Base-by-base conservation (phyloP, 768 basidiomycete species). In the Pisolithus tinctorius region DNA sequence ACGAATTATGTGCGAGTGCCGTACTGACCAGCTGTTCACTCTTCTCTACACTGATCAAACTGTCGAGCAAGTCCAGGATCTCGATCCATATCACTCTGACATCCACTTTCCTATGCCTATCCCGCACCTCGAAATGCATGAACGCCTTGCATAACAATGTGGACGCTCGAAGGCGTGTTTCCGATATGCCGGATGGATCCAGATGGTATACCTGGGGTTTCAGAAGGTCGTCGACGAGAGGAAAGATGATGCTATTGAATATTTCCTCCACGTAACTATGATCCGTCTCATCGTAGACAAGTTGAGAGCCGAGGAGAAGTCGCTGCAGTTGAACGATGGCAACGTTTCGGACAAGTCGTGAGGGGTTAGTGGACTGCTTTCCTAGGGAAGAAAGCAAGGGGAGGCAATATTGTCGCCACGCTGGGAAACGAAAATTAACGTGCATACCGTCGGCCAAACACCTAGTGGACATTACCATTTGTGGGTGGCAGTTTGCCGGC, bases 91-190 rank as follows among this genome's bases (percentile, higher is more conserved):
- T 64, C 27, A 87, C 74, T 34, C 81, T 74, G 45, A 89, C 80
- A 64, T 90, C 83, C 14, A 77, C 72, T 40, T 77, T 72, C 10
- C 69, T 71, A 55, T 78, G 74, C 43, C 72, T 79, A 49, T 91
- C 84, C 11, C 86, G 79, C 39, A 92, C 75, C 56, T 93, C 86
- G 52, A 93, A 88, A 59, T 95, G 92, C 79, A 98, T 87, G 71
- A 99, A 98, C 10, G 84, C 82, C 71, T 96, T 96, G 78, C 93
- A 96, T 31, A 96, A 74, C 50, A 98, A 70, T n/a, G 87, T 89
- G 27, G 86, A 87, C 4, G 88, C 93, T 27, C 90, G 79, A 31
- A 97, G 65, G 4, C 95, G 80, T 7, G 91, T 94, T 70, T 98
- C 95, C 4, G 86, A 80, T 83, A 97, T 89, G 27, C 91, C 93